Evolutionary conservation across 2,329 filamentous ascomycete species (phyloP).

Genomic region (Pleomassaria siparia): DNA sequence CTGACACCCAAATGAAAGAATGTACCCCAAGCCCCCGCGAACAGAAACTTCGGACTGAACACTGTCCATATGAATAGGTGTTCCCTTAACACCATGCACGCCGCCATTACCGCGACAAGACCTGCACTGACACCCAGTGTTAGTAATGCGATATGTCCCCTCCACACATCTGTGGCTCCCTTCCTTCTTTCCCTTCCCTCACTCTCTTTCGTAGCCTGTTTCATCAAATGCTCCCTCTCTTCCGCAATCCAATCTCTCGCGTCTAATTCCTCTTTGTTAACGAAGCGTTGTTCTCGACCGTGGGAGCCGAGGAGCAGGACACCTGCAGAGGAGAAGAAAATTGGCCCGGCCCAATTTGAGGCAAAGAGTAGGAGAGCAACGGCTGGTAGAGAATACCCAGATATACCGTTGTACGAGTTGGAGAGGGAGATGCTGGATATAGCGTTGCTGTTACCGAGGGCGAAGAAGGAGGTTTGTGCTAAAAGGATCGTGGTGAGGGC

Average conservation of each 20-base stretch:
- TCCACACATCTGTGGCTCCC: slow-evolving; percentile 16
- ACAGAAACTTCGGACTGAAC: slow-evolving; percentile 95
- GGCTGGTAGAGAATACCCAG: slow-evolving; percentile 73
- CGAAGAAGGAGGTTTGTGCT: slow-evolving; percentile 84
- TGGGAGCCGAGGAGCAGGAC: slow-evolving; percentile 53
- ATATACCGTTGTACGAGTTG: slow-evolving; percentile 91
- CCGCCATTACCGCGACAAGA: slow-evolving; percentile 77
- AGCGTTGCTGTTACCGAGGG: slow-evolving; percentile 86
- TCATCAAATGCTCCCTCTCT: slow-evolving; percentile 30
- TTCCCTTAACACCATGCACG: slow-evolving; percentile 79
- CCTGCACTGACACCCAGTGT: slow-evolving; percentile 71
- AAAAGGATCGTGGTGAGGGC: slow-evolving; percentile 73
- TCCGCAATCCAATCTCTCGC: slow-evolving; percentile 31
- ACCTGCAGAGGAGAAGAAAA: slow-evolving; percentile 79
- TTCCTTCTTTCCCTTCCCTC: slow-evolving; percentile 12
- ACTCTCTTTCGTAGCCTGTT: slow-evolving; percentile 21
- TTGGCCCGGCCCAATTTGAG: slow-evolving; percentile 86
- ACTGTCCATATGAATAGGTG: slow-evolving; percentile 99
- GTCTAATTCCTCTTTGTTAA: slow-evolving; percentile 19
- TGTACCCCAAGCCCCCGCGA: slow-evolving; percentile 83
- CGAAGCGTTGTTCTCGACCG: slow-evolving; percentile 17
- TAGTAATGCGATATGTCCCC: slow-evolving; percentile 61
- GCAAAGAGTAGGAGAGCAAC: slow-evolving; percentile 85
- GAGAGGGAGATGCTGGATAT: slow-evolving; percentile 95
- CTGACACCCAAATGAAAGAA: slow-evolving; percentile 69